Percentiles rank a stretch among this genome's conserved stretches.
These are phyloP conservation scores for Globisporangium barbulae DNA, from an alignment of 352 stramenopile genomes.

Conservation along the genomic window DNA sequence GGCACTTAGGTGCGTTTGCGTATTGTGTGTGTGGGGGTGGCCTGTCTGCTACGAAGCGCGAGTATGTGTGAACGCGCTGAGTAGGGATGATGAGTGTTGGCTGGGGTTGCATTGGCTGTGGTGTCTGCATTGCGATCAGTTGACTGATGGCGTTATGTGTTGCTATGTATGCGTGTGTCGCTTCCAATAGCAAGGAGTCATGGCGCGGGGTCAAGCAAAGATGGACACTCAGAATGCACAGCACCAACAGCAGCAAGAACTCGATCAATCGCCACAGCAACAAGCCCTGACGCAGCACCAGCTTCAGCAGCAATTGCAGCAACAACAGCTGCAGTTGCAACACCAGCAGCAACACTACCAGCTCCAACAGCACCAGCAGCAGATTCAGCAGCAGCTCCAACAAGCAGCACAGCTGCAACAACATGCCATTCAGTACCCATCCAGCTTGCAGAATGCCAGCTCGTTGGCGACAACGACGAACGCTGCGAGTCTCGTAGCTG, in stretches of 20 bases:
- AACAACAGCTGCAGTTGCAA: conserved; percentile 30
- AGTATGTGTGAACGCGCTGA: neutral
- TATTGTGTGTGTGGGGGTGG: neutral
- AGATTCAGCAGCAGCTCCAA: conserved; percentile 30
- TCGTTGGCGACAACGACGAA: conserved; percentile 31
- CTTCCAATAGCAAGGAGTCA: conserved; percentile 1
- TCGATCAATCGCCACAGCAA: conserved; percentile 14
- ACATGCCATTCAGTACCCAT: conserved; percentile 34
- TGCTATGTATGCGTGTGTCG: neutral
- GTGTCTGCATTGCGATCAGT: neutral
- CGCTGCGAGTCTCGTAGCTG: conserved; percentile 38
- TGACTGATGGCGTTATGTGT: conserved; percentile 2
- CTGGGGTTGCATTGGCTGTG: conserved; percentile 1
- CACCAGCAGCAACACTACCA: conserved; percentile 30
- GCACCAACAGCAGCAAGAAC: conserved; percentile 17
- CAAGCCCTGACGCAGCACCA: conserved; percentile 21
- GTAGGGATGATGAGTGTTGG: conserved; percentile 6
- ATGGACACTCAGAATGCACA: conserved; percentile 8
- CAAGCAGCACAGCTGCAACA: conserved; percentile 26
- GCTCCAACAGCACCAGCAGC: conserved; percentile 30
- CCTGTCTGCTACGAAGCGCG: conserved; percentile 3
- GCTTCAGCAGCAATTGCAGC: conserved; percentile 27
- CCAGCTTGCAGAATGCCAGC: conserved; percentile 20
- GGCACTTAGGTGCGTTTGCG: conserved; percentile 16
- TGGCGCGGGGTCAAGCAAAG: conserved; percentile 13